A percentile compares a stretch with the other conserved stretches of the same genome.
These are phyloP conservation scores for Syncephalastrum racemosum DNA, from an alignment of 371 early-diverging fungal genomes.

Conservation along the genomic window DNA sequence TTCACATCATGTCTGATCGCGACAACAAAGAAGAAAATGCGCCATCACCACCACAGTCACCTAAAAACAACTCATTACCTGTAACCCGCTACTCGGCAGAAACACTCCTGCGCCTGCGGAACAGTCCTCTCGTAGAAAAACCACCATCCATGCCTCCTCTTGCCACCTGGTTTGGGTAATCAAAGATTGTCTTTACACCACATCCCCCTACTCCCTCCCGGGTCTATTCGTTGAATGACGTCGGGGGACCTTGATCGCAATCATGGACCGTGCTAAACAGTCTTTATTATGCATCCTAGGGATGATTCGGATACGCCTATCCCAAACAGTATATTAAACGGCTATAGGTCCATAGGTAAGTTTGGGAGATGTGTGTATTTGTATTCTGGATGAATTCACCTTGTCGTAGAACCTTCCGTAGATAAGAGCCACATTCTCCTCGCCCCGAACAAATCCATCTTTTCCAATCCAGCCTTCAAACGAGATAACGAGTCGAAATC, in stretches of 20 bases:
- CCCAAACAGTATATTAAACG: slow-evolving; percentile 36
- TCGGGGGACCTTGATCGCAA: neutral
- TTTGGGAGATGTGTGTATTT: neutral
- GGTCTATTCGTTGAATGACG: neutral
- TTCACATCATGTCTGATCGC: slow-evolving; percentile 20
- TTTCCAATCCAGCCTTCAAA: slow-evolving; percentile 40
- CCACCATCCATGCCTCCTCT: slow-evolving; percentile 48
- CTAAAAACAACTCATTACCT: slow-evolving; percentile 1
- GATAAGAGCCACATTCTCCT: slow-evolving; percentile 56
- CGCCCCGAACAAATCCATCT: slow-evolving; percentile 57
- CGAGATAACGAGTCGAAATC: slow-evolving; percentile 11
- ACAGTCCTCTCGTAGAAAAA: slow-evolving; percentile 53
- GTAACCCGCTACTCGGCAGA: slow-evolving; percentile 50
- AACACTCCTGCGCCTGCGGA: slow-evolving; percentile 41
- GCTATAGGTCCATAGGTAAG: slow-evolving; percentile 36
- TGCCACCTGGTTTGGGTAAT: slow-evolving; percentile 53
- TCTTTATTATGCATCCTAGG: slow-evolving; percentile 13
- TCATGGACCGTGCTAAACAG: neutral
- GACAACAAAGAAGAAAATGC: slow-evolving; percentile 10
- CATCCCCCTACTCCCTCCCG: neutral
- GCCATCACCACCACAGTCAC: slow-evolving; percentile 1
- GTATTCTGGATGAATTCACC: neutral
- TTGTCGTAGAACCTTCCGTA: slow-evolving; percentile 8
- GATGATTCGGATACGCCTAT: slow-evolving; percentile 37
- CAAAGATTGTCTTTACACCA: neutral